Evolutionary conservation across 192 early-diverging fungal genomes (phyloP), one percentile per base, ranked within the genome.

Genomic region (Lobosporangium transversale): DNA sequence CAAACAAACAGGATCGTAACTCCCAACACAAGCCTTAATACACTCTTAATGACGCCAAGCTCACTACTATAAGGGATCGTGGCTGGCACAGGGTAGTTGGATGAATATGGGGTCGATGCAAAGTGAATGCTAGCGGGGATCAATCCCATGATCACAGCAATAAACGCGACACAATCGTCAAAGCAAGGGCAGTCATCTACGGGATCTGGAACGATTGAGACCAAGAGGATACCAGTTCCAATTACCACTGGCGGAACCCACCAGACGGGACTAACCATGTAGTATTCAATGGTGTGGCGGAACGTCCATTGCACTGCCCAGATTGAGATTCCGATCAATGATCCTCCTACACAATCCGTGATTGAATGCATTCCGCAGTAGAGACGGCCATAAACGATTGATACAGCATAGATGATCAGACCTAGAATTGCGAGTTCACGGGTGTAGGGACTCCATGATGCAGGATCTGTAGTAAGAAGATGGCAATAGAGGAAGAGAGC

Each of bases 361-460:
- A 94, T 78, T 3, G 88, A 90, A 82, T 97, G 95, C 87, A 97
- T 92, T 4, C 94, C 95, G 67, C 91, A 94, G 66, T 95, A 90
- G 10, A 97, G 79, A 27, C 95, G 83, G 21, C 92, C 91, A 68
- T 88, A 62, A 6, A 89, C 85, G 32, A 97, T 91, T 35, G 86
- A 81, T 30, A 81, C 32, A 15, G 84, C 83, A 66, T 92, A 92
- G 21, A 84, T 40, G 23, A 74, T 61, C 12, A 89, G 58, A 0
- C 64, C 63, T 30, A 81, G 40, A 36, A 83, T 57, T 26, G 68
- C 62, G 23, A 83, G 30, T 30, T 75, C 70, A 52, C 83, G 74
- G 54, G 70, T 70, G 60, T 70, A 69, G 1, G 79, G 79, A 32
- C 80, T 79, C 68, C 73, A 76, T 3, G 73, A 76, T 12, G 73